phyloP scores from a whole-genome alignment of 352 stramenopile species.

The Phytophthora pisi region DNA sequence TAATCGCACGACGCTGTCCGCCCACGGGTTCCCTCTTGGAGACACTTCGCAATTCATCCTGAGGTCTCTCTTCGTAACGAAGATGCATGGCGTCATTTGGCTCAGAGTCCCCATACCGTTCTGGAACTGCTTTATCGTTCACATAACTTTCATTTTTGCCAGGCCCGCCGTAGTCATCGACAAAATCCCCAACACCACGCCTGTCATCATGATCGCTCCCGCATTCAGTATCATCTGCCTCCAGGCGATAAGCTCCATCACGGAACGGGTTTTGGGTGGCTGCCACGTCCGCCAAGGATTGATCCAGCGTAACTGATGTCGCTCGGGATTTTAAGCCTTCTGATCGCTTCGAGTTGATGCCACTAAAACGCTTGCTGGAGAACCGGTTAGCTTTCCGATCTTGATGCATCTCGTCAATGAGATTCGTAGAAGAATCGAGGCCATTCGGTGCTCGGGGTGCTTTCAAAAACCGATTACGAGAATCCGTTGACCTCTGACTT shows the following conservation, averaged over 20 bases:
- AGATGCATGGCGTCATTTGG: conserved; percentile 8
- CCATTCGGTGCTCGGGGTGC: conserved; percentile 1
- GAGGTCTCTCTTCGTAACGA: conserved; percentile 13
- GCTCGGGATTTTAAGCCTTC: conserved; percentile 8
- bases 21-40: conserved; percentile 6
- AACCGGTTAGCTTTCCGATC: conserved; percentile 3
- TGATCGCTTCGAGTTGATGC: conserved; percentile 12
- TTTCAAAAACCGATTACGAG: not conserved
- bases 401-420: not conserved
- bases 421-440: not conserved
- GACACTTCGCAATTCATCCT: conserved; percentile 3
- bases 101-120: conserved; percentile 9
- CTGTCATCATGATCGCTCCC: conserved; percentile 1
- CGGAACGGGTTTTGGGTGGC: conserved; percentile 28
- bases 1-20: not conserved
- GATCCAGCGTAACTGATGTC: conserved; percentile 23
- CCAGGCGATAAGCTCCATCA: conserved; percentile 12
- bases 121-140: not conserved
- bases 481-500: conserved; percentile 16
- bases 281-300: conserved; percentile 25
- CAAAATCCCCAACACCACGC: not conserved
- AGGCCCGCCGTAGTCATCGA: conserved; percentile 10
- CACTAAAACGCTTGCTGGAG: conserved; percentile 5
- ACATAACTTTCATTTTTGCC: not conserved
- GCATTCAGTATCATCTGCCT: conserved; percentile 6